phyloP scores from a whole-genome alignment of 495 filamentous ascomycete genomes.

The Thermothielavioides terrestris region DNA sequence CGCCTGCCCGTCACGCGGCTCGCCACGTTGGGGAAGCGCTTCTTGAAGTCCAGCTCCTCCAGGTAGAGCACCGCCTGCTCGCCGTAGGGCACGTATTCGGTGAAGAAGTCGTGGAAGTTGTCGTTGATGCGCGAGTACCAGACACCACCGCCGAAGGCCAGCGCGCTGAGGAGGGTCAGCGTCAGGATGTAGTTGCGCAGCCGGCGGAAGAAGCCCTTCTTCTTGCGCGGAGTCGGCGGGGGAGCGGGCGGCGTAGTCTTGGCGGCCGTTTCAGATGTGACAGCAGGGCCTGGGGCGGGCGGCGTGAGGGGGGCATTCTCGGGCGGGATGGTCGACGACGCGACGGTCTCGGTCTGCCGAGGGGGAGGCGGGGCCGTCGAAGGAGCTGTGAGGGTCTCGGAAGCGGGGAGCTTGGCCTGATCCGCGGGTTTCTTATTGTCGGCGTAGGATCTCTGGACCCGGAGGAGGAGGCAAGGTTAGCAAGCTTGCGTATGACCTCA shows the following conservation, averaged over 20 bases:
- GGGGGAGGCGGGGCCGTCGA: constrained; percentile 41
- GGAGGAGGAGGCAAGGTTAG: neutral
- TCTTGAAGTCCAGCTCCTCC: constrained; percentile 89
- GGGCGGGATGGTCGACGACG: constrained; percentile 47
- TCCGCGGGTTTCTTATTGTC: constrained; percentile 47
- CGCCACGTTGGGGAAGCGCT: constrained; percentile 72
- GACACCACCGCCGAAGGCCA: constrained; percentile 79
- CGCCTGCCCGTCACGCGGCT: constrained; percentile 35
- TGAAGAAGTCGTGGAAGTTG: constrained; percentile 99
- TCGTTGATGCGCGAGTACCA: constrained; percentile 89
- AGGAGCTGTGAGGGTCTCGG: constrained; percentile 45
- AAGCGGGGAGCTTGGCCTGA: constrained; percentile 49
- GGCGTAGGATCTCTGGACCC: constrained; percentile 48
- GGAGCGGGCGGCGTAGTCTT: constrained; percentile 40
- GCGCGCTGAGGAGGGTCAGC: constrained; percentile 58
- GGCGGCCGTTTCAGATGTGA: too few relatives aligned
- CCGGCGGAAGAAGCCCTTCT: constrained; percentile 66
- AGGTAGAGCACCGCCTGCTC: constrained; percentile 95
- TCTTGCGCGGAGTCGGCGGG: constrained; percentile 46
- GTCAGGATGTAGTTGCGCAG: constrained; percentile 57
- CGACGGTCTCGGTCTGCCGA: constrained; percentile 24
- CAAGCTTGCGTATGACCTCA: constrained; percentile 13
- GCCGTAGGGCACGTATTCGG: constrained; percentile 90
- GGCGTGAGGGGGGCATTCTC: constrained; percentile 54
- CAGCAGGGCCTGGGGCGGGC: too few relatives aligned